Conservation (phyloP, 1,139 yeast genomes). For the Saccharomyces hybrid region DNA sequence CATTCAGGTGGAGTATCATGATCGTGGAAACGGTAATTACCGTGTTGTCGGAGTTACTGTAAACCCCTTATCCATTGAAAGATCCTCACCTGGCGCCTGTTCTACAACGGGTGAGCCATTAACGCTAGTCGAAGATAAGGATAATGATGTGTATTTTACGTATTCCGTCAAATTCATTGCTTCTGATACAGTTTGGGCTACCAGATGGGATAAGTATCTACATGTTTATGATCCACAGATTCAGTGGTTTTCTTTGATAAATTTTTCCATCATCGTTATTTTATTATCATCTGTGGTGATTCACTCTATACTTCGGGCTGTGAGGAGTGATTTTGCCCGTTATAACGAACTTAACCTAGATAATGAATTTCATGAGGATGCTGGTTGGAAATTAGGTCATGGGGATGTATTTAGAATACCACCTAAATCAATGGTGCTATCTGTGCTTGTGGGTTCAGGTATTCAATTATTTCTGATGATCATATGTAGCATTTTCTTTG, state of each 20-base stretch:
- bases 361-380: constrained; percentile 82
- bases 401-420: constrained; percentile 95
- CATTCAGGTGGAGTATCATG: constrained; percentile 72
- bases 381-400: constrained; percentile 95
- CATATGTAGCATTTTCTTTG: constrained; percentile 66
- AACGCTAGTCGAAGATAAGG: constrained; percentile 34
- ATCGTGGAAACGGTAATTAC: constrained; percentile 55
- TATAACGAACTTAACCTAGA: constrained; percentile 86
- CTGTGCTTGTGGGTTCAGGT: constrained; percentile 85
- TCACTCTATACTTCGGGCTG: constrained; percentile 70
- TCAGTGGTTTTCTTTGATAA: constrained; percentile 89
- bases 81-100: constrained; percentile 35
- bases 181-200: constrained; percentile 85
- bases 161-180: constrained; percentile 59
- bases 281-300: constrained; percentile 72
- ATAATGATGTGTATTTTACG: constrained; percentile 45
- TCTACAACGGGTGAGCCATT: constrained; percentile 38
- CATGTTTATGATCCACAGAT: constrained; percentile 87
- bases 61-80: constrained; percentile 55
- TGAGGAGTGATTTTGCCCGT: constrained; percentile 76
- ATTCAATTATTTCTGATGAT: constrained; percentile 75
- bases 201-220: constrained; percentile 96
- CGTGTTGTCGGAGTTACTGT: constrained; percentile 91
- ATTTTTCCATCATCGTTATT: constrained; percentile 73
- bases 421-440: constrained; percentile 55